Evolutionary conservation across 768 basidiomycete genomes (phyloP).

Genomic region (Suillus americanus): DNA sequence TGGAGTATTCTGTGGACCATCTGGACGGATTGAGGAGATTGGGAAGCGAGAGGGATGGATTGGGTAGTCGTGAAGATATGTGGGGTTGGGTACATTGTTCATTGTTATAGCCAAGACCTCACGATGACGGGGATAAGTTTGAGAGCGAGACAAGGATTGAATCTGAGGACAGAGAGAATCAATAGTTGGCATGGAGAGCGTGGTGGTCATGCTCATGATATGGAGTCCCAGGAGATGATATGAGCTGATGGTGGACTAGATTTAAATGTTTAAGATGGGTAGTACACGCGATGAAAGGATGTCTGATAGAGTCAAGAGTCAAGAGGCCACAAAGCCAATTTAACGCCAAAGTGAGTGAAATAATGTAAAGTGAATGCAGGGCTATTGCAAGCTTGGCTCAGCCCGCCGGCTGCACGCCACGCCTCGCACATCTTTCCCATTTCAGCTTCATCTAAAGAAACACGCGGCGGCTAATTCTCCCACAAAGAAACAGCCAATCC

Average conservation of each 20-base stretch:
- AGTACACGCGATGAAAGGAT: constrained; percentile 3
- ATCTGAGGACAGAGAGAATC: not conserved
- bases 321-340: not conserved
- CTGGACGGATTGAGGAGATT: constrained; percentile 39
- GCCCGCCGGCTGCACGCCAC: constrained; percentile 6
- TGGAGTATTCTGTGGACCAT: constrained; percentile 20
- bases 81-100: not conserved
- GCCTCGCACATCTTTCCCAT: constrained; percentile 5
- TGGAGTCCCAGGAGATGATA: not conserved
- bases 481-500: not conserved
- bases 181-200: not conserved
- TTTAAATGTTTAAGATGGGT: not conserved
- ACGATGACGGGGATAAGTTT: not conserved
- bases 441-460: not conserved
- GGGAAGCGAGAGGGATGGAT: constrained; percentile 29
- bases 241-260: not conserved
- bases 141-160: not conserved
- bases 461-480: constrained; percentile 6
- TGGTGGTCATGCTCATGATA: not conserved
- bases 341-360: not conserved
- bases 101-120: constrained; percentile 3
- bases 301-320: not conserved
- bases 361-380: constrained; percentile 5
- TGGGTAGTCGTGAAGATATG: not conserved
- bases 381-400: not conserved